Base-by-base conservation (phyloP, 2,329 filamentous ascomycete species). In the Elsinoe fawcettii region DNA sequence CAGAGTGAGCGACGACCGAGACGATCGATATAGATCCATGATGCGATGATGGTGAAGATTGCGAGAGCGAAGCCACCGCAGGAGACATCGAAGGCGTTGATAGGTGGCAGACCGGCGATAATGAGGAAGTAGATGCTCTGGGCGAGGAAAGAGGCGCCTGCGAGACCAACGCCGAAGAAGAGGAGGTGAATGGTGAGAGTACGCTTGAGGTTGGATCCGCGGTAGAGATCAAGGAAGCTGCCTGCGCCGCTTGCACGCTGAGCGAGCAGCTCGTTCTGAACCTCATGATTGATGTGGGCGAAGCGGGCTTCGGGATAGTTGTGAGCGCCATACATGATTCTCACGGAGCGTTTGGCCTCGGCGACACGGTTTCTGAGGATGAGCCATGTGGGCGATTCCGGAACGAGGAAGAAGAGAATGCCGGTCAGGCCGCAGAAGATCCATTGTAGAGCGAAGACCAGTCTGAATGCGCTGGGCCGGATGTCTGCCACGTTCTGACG, bases 391-490 rank as follows among this genome's bases (percentile, higher is more conserved):
- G 41, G 43, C 5, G 43, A 51, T 16, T 57, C 43, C 9, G 51
- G 51, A 3, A 55, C 37, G 2, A 39, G 22, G 12, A 53, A 34
- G 43, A 47, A 47, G 18, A 16, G n/a, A 25, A 47, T 8, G 5
- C 43, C 43, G 7, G 43, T 47, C 14, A 47, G 43, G 18, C 43
- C 67, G 0, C 73, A 73, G 60, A 73, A 75, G 0, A 71, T 66
- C 75, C 75, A 77, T 58, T 76, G 73, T 0, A 73, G 70, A 1
- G 68, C 74, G 59, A 78, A 74, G n/a, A 69, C 70, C 14, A 72
- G 64, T 1, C 66, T 64, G 60, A 75, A 77, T 14, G 70, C 74
- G 60, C 43, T 67, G 51, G 14, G 56, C 36, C 66, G 63, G 37
- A 59, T 23, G 14, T 61, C 59, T 20, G 64, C 55, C 8, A 70